Evolutionary conservation across 1,284 basidiomycete species (phyloP), one percentile per base, ranked within the genome.

Genomic region (Dichomitus squalens): DNA sequence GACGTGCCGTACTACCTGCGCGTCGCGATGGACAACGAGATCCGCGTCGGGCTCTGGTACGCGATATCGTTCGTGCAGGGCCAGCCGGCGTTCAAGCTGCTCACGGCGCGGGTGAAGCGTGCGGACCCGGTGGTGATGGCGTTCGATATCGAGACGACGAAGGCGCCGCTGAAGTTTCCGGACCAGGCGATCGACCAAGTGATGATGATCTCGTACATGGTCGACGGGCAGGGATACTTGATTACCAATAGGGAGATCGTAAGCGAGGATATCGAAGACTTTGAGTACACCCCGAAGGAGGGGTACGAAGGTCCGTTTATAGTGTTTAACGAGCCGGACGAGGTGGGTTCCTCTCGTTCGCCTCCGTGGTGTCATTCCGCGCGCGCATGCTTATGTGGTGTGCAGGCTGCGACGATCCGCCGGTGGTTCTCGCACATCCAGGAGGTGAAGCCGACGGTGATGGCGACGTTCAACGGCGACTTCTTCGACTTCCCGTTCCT

Each of bases 141-240:
- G 0, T 99, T 86, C 74, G 97, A 99, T 86, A 99, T 99, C 69
- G 97, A 99, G 76, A 97, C 95, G 27, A 96, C 96, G 1, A 99
- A 99, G 76, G 92, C 95, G 47, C 97, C 97, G 12, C 87, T 99
- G 70, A 99, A 99, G 75, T 99, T 99, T 71, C 97, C 97, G 0
- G 97, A 99, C 77, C 92, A 95, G 65, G 87, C 90, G 11, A 89
- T 92, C 20, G 97, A 99, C 77, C 95, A 97, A 71, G 94, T 99
- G 68, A 99, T 99, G 96, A 99, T 99, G 97, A 99, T 99, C 65
- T 99, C 97, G 41, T 97, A 96, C 76, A 97, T 97, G 94, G 79
- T 97, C 34, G 95, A 97, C 71, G 95, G 94, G 0, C 93, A 98
- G 72, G 97, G 97, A 0, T 99, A 92, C 70, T 84, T 99, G 60